Evolutionary conservation across 2,329 filamentous ascomycete genomes (phyloP), one percentile per base, ranked within the genome.

Genomic region (Blastomyces silverae): DNA sequence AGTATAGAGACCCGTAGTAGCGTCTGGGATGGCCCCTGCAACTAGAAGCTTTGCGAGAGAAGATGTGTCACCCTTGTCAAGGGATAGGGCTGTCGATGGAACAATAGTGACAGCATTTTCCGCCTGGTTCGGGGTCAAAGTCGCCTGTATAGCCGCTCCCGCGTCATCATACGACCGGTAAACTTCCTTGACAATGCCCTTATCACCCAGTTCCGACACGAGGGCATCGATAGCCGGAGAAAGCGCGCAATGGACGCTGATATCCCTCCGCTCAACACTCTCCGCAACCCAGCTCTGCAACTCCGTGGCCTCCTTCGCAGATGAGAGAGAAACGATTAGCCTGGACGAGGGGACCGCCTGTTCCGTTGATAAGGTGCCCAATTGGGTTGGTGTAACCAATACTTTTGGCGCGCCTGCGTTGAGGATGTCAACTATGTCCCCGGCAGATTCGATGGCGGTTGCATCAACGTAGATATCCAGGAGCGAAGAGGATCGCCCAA

Each of bases 401-500:
- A 94, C 88, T 74, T 89, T 94, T 62, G 87, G 85, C 7, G 92
- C 91, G 66, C 94, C 94, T 68, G 87, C 85, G 75, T 99, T 90
- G 64, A 99, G 85, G 46, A 97, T 83, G 58, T 89, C 84, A 63
- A 93, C 79, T 46, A 97, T 81, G 68, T 95, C 89, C 69, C 92
- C 88, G 64, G 81, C 80, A 13, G 87, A 86, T 42, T 84, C 76
- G 50, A 97, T 82, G 28, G 79, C 79, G 4, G 89, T 88, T 61
- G 87, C 91, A 71, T 96, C 91, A 69, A 96, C 84, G 75, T 89
- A 92, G 68, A 90, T 84, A 69, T 82, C 76, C 63, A 85, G 83
- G 10, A 77, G 76, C 63, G 81, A 79, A 68, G 86, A 83, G 53
- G 86, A 83, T 62, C 82, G 76, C 64, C 82, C 81, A 53, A 89